A percentile compares a stretch with the other conserved stretches of the same genome.
Conservation (phyloP, 1,284 basidiomycete species). For the Rhodotorula sp. region DNA sequence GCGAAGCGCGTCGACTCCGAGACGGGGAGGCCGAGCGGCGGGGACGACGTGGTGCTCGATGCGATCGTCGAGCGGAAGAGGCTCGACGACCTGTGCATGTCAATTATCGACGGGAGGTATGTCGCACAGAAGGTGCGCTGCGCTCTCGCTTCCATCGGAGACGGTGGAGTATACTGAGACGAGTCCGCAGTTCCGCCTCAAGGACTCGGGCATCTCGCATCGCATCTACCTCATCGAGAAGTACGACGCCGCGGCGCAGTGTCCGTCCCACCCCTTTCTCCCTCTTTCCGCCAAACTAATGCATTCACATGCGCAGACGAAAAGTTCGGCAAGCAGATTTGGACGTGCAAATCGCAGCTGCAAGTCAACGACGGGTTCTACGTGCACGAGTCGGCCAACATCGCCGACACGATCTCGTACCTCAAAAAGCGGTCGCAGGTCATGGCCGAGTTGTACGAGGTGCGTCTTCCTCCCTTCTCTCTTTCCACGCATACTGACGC, state of each 20-base stretch:
- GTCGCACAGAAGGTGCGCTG: slow-evolving; percentile 59
- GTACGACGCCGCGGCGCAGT: slow-evolving; percentile 52
- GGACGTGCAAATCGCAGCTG: slow-evolving; percentile 56
- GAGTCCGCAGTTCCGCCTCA: slow-evolving; percentile 54
- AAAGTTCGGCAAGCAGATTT: slow-evolving; percentile 48
- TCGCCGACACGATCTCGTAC: slow-evolving; percentile 58
- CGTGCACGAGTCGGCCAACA: slow-evolving; percentile 57
- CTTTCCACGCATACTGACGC: background rate
- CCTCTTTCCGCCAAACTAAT: background rate
- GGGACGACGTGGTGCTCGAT: slow-evolving; percentile 58
- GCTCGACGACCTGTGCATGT: slow-evolving; percentile 58
- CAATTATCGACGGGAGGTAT: slow-evolving; percentile 60
- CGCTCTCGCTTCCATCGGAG: background rate
- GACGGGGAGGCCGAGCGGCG: slow-evolving; percentile 15
- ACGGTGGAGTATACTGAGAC: background rate
- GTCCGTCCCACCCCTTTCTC: slow-evolving; percentile 37
- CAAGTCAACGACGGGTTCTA: slow-evolving; percentile 61
- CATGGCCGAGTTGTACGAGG: slow-evolving; percentile 53
- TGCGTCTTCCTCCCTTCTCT: slow-evolving; percentile 22
- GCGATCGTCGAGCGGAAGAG: slow-evolving; percentile 61
- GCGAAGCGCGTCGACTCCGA: slow-evolving; percentile 52
- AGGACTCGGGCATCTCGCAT: slow-evolving; percentile 55
- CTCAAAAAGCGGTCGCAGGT: slow-evolving; percentile 56
- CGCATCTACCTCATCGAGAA: slow-evolving; percentile 62
- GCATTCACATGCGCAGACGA: slow-evolving; percentile 9